Base-by-base conservation (phyloP, 2,329 filamentous ascomycete genomes). In the Aschersonia sp. region DNA sequence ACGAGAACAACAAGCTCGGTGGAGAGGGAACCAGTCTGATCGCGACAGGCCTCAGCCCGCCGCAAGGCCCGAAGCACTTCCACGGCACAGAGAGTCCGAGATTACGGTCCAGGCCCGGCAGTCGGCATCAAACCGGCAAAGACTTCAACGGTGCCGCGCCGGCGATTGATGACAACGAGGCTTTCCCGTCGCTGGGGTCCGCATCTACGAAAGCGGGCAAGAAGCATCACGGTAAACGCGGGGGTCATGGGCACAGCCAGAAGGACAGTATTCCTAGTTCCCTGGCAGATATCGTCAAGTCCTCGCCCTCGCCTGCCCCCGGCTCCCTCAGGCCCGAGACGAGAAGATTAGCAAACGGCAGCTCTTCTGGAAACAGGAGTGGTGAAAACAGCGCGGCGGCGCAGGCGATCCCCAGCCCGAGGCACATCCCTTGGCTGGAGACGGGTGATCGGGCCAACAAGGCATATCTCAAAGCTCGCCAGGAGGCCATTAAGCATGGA, bases 401-500 rank as follows among this genome's bases (percentile, higher is more conserved):
- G 12, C 82, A 86, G 61, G 82, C 87, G 2, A 97, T 98, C 48
- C 78, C 86, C 14, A 79, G 81, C 49, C 92, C 92, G 8, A 87
- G 92, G 60, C 85, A 96, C 56, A 87, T 98, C 44, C 92, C 92
- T 1, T 98, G 92, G 92, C 70, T 97, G 4, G 90, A 96, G 65
- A 97, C 92, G 2, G 92, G 92, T 29, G 82, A 90, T 47, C 80
- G 79, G 53, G 87, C 87, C 54, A 97, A 98, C 63, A 88, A 89
- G 65, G 83, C 87, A 30, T 98, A 98, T 63, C 78, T 98, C 55
- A 95, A 95, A 68, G 87, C 89, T 55, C 83, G 92, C 47, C 85
- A 89, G 59, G 90, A 97, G 66, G 92, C 92, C 49, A 95, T 98
- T 63, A 94, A 94, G 67, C 92, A 98, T 62, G 92, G 92, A 55